These are phyloP conservation scores for Pedinophyceae sp. DNA, from an alignment of 139 green algal genomes.

Conservation along the genomic window DNA sequence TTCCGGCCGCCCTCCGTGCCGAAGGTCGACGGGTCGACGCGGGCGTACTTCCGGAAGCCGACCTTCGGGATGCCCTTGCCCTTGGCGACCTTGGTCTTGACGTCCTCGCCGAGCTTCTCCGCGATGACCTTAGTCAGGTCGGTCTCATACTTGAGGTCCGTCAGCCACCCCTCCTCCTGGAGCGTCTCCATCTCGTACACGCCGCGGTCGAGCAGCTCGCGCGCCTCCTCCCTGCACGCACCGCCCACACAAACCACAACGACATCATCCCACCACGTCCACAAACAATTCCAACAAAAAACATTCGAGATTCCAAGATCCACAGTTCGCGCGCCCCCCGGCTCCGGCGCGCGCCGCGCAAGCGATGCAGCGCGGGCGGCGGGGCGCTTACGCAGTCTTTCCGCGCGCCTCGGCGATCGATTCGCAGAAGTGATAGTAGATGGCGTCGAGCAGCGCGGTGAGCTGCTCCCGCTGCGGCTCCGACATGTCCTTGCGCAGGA, in stretches of 20 bases:
- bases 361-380: too few species aligned
- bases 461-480: slow-evolving; percentile 46
- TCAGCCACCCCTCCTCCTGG: slow-evolving; percentile 44
- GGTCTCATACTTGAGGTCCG: slow-evolving; percentile 68
- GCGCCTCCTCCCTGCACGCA: slow-evolving; percentile 49
- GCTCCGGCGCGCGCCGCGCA: too few species aligned
- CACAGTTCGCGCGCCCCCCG: too few species aligned
- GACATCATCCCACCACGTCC: too few species aligned
- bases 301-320: slow-evolving; percentile 2
- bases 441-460: slow-evolving; percentile 67
- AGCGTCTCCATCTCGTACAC: slow-evolving; percentile 48
- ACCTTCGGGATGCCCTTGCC: too few species aligned
- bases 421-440: slow-evolving; percentile 54
- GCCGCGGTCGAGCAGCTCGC: slow-evolving; percentile 55
- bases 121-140: slow-evolving; percentile 49
- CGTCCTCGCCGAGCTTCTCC: too few species aligned
- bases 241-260: slow-evolving; percentile 2
- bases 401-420: slow-evolving; percentile 34
- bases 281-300: too few species aligned
- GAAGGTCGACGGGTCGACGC: slow-evolving; percentile 45
- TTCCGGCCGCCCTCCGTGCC: slow-evolving; percentile 36
- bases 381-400: too few species aligned
- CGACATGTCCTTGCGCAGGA: slow-evolving; percentile 71
- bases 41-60: slow-evolving; percentile 3
- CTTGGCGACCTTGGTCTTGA: background rate